Conservation (phyloP, 176 grass and related monocot genomes). For the Rhynchospora pubera region DNA sequence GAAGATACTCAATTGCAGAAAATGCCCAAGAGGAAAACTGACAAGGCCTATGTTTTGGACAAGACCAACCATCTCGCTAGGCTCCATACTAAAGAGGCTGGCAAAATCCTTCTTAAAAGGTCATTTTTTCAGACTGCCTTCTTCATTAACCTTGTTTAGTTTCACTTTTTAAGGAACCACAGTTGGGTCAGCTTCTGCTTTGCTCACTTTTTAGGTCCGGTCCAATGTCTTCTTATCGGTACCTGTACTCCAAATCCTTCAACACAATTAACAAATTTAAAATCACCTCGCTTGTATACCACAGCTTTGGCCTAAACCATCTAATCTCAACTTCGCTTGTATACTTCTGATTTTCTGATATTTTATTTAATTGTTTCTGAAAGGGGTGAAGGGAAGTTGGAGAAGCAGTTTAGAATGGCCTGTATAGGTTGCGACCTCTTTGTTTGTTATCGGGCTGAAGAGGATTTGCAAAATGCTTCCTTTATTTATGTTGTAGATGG, state of each 20-base stretch:
- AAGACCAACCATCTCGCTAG: slow-evolving; percentile 86
- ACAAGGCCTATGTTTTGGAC: slow-evolving; percentile 86
- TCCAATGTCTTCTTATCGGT: no score
- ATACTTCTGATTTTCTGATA: no score
- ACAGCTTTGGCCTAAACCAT: no score
- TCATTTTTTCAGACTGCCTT: slow-evolving; percentile 29
- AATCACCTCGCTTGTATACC: no score
- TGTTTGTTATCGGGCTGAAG: slow-evolving; percentile 94
- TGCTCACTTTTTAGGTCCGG: background rate
- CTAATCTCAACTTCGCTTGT: background rate
- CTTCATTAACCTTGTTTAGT: background rate
- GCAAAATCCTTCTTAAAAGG: slow-evolving; percentile 95
- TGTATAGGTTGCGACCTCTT: slow-evolving; percentile 83
- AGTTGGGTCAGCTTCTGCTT: background rate
- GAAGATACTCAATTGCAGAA: slow-evolving; percentile 99
- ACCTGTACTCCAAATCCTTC: background rate
- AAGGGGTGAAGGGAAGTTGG: slow-evolving; percentile 85
- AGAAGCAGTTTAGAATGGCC: slow-evolving; percentile 92
- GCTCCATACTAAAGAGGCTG: slow-evolving; percentile 79
- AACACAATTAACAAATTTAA: background rate
- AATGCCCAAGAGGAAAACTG: slow-evolving; percentile 92
- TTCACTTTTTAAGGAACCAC: background rate
- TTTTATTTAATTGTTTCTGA: background rate
- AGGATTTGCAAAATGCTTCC: slow-evolving; percentile 69
- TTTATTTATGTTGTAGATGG: slow-evolving; percentile 93